Base-by-base conservation (phyloP, 371 early-diverging fungal genomes). In the Circinella umbellata region DNA sequence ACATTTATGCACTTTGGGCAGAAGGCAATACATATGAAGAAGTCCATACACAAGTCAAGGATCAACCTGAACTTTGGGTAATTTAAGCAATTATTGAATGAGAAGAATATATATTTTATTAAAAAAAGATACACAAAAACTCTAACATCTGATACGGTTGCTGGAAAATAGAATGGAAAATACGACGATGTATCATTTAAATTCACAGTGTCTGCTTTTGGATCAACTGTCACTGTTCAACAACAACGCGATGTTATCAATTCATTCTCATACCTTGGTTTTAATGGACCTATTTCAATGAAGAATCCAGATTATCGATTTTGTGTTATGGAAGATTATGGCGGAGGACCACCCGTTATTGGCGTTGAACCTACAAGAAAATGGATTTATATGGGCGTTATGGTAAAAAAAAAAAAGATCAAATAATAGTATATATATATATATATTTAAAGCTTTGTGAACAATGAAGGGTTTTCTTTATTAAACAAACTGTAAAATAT, bases 171-270 rank as follows among this genome's bases (percentile, higher is more conserved):
- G 6, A 77, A 88, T 89, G 76, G 76, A 4, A 77, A 73, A 14
- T 96, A 92, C 78, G 82, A 80, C 48, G 71, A 80, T 4, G 73
- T 72, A 13, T 86, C 93, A 4, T 97, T 96, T 84, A 94, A 94
- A 76, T 97, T 98, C 72, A 78, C 78, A 1, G 93, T 97, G 0
- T 84, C 88, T 5, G 85, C 89, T 3, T 96, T 93, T 75, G 94
- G 94, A 46, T 77, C 82, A 8, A 92, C 95, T 38, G 82, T 92
- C 47, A 70, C 88, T 17, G 78, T 84, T 17, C 74, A 88, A 62
- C 87, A 94, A 61, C 95, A 98, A 75, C 71, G 95, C 0, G 79
- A 76, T 0, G 84, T 91, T 27, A 97, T 98, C 73, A 89, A 98
- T 35, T 71, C 75, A 0, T 94, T 96, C 72, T 70, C 90, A 8